A percentile compares a stretch with the other conserved stretches of the same genome.
These are phyloP conservation scores for Cystofilobasidium capitatum DNA, from an alignment of 768 basidiomycete genomes.

Conservation along the genomic window DNA sequence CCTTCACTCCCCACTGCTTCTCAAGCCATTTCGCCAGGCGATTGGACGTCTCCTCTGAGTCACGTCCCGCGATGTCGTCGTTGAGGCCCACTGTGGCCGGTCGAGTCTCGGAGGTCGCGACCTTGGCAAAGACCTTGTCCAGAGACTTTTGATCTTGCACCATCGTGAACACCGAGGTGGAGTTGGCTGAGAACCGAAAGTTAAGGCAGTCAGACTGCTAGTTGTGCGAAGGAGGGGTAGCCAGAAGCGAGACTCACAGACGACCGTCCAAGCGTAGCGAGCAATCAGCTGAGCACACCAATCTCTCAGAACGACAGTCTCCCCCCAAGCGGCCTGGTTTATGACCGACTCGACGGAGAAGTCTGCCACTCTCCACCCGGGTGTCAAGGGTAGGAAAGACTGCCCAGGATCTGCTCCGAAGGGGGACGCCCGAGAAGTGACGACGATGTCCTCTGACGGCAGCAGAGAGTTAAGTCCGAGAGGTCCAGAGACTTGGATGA, in stretches of 20 bases:
- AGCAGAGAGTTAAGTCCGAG: not conserved
- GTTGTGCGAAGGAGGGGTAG: not conserved
- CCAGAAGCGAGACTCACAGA: not conserved
- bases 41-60: not conserved
- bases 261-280: not conserved
- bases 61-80: not conserved
- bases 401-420: not conserved
- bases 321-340: not conserved
- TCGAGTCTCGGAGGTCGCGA: not conserved
- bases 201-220: too few relatives aligned
- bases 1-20: not conserved
- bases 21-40: not conserved
- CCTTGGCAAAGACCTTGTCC: not conserved
- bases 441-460: not conserved
- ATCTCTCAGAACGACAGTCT: not conserved
- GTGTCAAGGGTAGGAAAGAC: not conserved
- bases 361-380: not conserved
- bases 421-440: not conserved
- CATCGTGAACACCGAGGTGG: not conserved
- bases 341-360: not conserved
- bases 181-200: not conserved
- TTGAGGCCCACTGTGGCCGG: not conserved
- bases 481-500: not conserved
- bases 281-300: not conserved
- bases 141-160: not conserved